Evolutionary conservation across 75 land plant genomes (phyloP), one percentile per base, ranked within the genome.

Genomic region (Pinus tabuliformis): DNA sequence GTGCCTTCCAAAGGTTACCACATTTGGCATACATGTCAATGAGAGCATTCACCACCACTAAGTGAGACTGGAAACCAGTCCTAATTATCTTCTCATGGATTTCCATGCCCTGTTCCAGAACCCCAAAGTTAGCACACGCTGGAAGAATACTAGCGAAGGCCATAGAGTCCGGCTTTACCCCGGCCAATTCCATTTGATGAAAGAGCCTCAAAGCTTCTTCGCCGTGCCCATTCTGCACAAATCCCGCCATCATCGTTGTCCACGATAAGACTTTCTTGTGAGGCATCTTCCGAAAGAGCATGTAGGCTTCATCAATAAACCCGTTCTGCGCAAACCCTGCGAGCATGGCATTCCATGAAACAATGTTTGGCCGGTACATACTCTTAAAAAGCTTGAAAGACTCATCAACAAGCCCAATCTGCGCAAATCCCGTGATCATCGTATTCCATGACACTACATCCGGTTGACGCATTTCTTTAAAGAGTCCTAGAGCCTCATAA

Each of bases 241-340:
- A 87, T 42, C 84, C 90, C 71, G 84, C 88, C 17, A 92, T 86
- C 76, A 92, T 81, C 3, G 95, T 78, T 62, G 86, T 86, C 92
- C 90, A 92, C 28, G 90, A 79, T 24, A 85, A 83, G 75, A 87
- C 82, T 75, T 89, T 84, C 26, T 56, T 56, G 3, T 18, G 3
- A 3, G 59, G 59, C 75, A 91, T 77, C 26, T 74, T 77, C 36
- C 83, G 12, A 56, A 94, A 90, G 42, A 85, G 49, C 57, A 63
- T 76, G 76, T 89, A 74, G 14, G 91, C 87, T 62, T 80, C 80
- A 37, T 13, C 28, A 78, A 62, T 33, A 59, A n/a, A 54, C 18
- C 80, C 79, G 21, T 17, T 68, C 58, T 81, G 87, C 58, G 85
- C 77, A 83, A 73, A 83, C n/a, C 81, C 76, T 63, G 83, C 78